phyloP scores from a whole-genome alignment of 2,329 filamentous ascomycete species.

The Lasiodiplodia sp. region DNA sequence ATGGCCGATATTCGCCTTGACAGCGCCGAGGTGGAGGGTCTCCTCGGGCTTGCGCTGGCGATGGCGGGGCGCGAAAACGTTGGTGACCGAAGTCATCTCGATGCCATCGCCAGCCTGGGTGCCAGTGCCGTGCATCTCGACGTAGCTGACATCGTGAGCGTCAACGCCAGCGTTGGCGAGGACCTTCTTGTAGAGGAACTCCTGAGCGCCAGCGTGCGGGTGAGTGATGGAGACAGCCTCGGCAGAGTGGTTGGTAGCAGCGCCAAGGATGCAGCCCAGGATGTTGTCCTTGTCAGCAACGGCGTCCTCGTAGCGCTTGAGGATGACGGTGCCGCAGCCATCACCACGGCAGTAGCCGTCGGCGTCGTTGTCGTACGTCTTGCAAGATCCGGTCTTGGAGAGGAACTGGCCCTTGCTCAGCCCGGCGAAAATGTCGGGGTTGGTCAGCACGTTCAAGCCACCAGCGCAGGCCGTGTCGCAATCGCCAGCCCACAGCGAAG shows the following conservation, averaged over 20 bases:
- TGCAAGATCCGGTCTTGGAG: constrained; percentile 77
- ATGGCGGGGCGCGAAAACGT: constrained; percentile 65
- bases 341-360: constrained; percentile 86
- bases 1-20: constrained; percentile 64
- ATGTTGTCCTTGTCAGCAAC: constrained; percentile 74
- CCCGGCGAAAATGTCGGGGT: constrained; percentile 80
- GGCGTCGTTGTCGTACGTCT: constrained; percentile 80
- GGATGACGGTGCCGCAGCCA: constrained; percentile 73
- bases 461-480: constrained; percentile 83
- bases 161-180: constrained; percentile 77
- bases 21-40: constrained; percentile 60
- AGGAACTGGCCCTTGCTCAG: constrained; percentile 80
- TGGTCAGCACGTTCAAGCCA: constrained; percentile 79
- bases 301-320: constrained; percentile 83
- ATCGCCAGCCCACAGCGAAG: constrained; percentile 75
- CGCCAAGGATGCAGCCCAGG: constrained; percentile 77
- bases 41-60: constrained; percentile 58
- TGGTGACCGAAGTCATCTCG: constrained; percentile 80
- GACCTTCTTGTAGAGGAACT: constrained; percentile 72
- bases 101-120: constrained; percentile 84
- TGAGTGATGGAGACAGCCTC: constrained; percentile 84
- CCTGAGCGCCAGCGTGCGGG: constrained; percentile 79
- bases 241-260: constrained; percentile 81
- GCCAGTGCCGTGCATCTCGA: constrained; percentile 90
- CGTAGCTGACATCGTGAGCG: constrained; percentile 78